Base-by-base conservation (phyloP, 192 early-diverging fungal species). In the Helicostylum pulchrum region DNA sequence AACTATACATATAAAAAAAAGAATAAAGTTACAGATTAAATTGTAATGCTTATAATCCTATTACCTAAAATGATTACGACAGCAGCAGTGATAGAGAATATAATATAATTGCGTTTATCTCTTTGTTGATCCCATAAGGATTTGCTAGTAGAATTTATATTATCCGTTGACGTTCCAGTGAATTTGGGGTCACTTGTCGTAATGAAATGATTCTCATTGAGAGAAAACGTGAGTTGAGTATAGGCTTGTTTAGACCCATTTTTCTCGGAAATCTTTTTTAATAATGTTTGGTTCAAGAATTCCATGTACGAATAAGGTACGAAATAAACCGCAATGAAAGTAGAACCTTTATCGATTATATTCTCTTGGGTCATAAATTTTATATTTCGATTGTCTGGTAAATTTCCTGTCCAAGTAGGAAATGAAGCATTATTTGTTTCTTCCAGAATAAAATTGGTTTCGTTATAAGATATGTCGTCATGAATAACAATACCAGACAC, bases 261-360 rank as follows among this genome's bases (percentile, higher is more conserved):
- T 15, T 43, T n/a, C 7, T 50, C 19, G 15, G 47, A 21, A 47
- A 42, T 47, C n/a, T 46, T 36, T 7, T 23, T 19, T 21, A 57
- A 20, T 15, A 65, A 45, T 9, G n/a, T 48, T 20, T 48, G 19
- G n/a, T 47, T 44, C 11, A 70, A 44, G 31, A 15, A 43, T 10
- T 30, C n/a, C 3, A 52, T 62, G 21, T 64, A 70, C 3, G 45
- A 26, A 30, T 44, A 20, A 26, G 71, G 66, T 23, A 53, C 61
- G 58, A 73, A 73, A 47, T 73, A 73, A 12, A 67, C 48, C 3
- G 71, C 65, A 15, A 73, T 9, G 32, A 50, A 63, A 21, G 62
- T 30, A 57, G 59, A 14, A 4, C 19, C 17, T 30, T 36, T 17
- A 45, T 57, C 39, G 17, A 73, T 26, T 31, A 64, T 43, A 15